Evolutionary conservation across 2,329 filamentous ascomycete species (phyloP).

Genomic region (Colletotrichum theobromicola): DNA sequence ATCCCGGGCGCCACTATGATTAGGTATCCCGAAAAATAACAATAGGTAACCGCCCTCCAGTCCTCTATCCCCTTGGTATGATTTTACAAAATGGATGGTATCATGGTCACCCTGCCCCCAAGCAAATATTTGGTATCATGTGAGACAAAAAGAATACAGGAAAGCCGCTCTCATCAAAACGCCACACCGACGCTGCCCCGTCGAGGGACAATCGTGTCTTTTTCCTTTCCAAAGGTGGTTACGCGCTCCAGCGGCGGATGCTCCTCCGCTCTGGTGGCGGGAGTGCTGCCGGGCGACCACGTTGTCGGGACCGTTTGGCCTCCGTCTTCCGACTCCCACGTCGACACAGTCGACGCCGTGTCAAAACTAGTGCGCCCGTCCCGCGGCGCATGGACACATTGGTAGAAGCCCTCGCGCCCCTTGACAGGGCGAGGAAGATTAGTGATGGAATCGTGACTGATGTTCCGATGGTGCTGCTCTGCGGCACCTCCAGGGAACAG

Average conservation of each 20-base stretch:
- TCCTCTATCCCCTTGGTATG: background rate
- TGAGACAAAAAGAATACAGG: background rate
- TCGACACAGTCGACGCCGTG: slow-evolving; percentile 53
- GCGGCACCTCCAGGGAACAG: slow-evolving; percentile 47
- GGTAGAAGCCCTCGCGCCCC: slow-evolving; percentile 62
- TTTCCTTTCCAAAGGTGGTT: slow-evolving; percentile 20
- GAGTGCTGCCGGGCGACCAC: slow-evolving; percentile 53
- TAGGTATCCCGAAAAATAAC: background rate
- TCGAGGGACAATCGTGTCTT: background rate
- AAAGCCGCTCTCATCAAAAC: slow-evolving; percentile 1
- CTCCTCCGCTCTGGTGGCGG: slow-evolving; percentile 42
- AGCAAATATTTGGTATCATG: slow-evolving; percentile 19
- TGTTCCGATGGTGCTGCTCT: slow-evolving; percentile 40
- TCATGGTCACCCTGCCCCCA: background rate
- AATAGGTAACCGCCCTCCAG: background rate
- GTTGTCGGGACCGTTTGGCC: slow-evolving; percentile 52
- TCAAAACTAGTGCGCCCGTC: slow-evolving; percentile 45
- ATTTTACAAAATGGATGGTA: slow-evolving; percentile 5
- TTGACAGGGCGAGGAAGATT: slow-evolving; percentile 60
- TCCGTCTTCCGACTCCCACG: slow-evolving; percentile 53
- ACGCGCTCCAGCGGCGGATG: slow-evolving; percentile 30
- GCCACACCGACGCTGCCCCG: slow-evolving; percentile 16
- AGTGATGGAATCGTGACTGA: slow-evolving; percentile 56
- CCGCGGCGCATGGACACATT: slow-evolving; percentile 50
- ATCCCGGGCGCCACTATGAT: background rate